Evolutionary conservation across 768 basidiomycete genomes (phyloP).

Genomic region (Grammothele lineata): DNA sequence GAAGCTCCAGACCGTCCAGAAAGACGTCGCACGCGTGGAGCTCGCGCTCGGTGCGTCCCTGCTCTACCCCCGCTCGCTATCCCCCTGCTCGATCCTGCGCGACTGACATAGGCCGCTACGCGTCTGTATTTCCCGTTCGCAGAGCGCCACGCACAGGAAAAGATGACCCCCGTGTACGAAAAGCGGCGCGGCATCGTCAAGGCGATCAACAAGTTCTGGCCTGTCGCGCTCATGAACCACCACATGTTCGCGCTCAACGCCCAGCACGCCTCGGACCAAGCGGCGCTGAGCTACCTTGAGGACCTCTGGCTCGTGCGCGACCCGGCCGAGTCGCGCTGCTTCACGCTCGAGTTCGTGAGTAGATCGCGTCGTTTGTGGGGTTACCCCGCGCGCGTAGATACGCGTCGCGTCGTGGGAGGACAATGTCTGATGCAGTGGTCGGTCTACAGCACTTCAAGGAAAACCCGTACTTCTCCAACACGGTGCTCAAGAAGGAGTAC

Average conservation of each 20-base stretch:
- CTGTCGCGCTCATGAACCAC: constrained; percentile 79
- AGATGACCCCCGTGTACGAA: constrained; percentile 59
- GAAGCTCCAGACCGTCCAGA: constrained; percentile 62
- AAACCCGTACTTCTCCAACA: constrained; percentile 79
- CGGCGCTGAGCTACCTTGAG: constrained; percentile 78
- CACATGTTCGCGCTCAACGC: constrained; percentile 55
- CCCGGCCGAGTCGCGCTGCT: constrained; percentile 69
- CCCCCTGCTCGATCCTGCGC: too few relatives aligned
- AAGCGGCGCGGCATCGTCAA: constrained; percentile 65
- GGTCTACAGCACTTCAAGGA: constrained; percentile 69
- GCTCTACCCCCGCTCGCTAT: too few relatives aligned
- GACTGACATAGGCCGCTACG: constrained; percentile 5
- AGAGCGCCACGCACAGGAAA: constrained; percentile 65
- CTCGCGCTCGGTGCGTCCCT: constrained; percentile 60
- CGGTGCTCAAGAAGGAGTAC: constrained; percentile 78
- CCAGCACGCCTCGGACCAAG: constrained; percentile 72
- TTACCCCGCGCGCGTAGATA: too few relatives aligned
- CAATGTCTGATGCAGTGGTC: too few relatives aligned
- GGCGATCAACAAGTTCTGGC: constrained; percentile 77
- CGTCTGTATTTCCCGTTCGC: constrained; percentile 4
- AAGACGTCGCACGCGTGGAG: constrained; percentile 67
- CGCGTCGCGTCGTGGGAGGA: too few relatives aligned
- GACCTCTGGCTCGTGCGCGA: constrained; percentile 83
- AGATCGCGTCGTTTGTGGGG: constrained; percentile 1
- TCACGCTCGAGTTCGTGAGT: constrained; percentile 86